Evolutionary conservation across 192 early-diverging fungal species (phyloP).

Genomic region (Dispira parvispora): DNA sequence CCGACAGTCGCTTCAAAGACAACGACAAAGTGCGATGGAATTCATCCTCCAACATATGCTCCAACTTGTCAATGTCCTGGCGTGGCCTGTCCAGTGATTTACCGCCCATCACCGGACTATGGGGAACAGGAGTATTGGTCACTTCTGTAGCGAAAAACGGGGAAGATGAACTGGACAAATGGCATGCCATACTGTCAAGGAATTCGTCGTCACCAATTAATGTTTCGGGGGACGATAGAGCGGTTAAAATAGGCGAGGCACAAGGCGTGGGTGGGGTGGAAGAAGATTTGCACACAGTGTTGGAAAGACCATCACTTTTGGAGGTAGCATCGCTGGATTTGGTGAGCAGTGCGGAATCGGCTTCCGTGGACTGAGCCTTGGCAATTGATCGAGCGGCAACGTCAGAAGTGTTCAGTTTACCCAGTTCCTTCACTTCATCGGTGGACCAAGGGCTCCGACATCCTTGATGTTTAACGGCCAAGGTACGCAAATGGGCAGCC

Average conservation of each 20-base stretch:
- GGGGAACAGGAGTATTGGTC: not conserved
- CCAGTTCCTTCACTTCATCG: not conserved
- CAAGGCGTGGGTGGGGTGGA: constrained; percentile 2
- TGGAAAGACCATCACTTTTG: not conserved
- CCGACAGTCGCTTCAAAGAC: not conserved
- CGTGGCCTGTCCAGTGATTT: not conserved
- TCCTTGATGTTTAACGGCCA: too few species aligned
- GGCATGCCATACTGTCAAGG: not conserved
- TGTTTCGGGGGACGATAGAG: not conserved
- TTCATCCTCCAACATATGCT: too few species aligned
- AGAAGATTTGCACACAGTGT: not conserved
- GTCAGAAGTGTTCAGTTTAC: not conserved
- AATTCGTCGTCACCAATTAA: constrained; percentile 3
- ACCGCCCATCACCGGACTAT: not conserved
- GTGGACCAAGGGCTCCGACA: not conserved
- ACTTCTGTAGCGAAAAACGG: not conserved
- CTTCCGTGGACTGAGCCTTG: not conserved
- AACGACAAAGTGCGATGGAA: too few species aligned
- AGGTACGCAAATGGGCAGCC: too few species aligned
- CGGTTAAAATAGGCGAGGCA: not conserved
- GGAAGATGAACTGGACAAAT: too few species aligned
- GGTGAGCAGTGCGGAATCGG: not conserved
- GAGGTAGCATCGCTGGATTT: not conserved
- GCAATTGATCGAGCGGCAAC: not conserved
- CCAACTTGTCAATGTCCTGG: not conserved